These are phyloP conservation scores for Penicillium sp. DNA, from an alignment of 2,329 filamentous ascomycete genomes.

Conservation along the genomic window DNA sequence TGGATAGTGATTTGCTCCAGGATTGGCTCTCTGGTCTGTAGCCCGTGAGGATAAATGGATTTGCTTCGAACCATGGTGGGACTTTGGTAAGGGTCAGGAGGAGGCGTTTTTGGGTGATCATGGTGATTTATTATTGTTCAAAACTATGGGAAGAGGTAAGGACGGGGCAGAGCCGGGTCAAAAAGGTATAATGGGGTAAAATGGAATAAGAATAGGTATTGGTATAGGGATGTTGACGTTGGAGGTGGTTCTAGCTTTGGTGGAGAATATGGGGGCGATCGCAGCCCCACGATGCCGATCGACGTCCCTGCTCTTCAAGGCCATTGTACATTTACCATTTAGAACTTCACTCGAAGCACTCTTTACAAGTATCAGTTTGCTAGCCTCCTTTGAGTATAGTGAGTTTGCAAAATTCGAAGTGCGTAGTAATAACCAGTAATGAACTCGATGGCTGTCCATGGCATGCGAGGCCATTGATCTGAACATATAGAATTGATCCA, in stretches of 20 bases:
- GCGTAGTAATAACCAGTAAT: not conserved
- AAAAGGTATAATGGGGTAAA: not conserved
- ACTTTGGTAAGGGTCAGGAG: slow-evolving; percentile 29
- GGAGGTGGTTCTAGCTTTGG: not conserved
- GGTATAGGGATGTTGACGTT: not conserved
- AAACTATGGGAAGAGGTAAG: not conserved
- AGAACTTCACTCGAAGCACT: too few relatives aligned
- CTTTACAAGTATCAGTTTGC: not conserved
- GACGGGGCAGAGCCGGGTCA: too few relatives aligned
- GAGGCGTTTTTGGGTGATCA: not conserved
- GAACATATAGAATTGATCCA: too few relatives aligned
- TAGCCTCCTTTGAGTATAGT: not conserved
- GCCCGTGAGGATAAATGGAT: slow-evolving; percentile 42
- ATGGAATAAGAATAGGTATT: not conserved
- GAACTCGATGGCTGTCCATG: not conserved
- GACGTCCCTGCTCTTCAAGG: too few relatives aligned
- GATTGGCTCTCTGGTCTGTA: slow-evolving; percentile 48
- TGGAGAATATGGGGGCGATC: not conserved
- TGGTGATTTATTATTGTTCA: not conserved
- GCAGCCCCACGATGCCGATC: too few relatives aligned
- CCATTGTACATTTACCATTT: too few relatives aligned
- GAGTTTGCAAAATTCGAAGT: not conserved
- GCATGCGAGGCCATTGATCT: not conserved
- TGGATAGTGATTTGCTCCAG: slow-evolving; percentile 36
- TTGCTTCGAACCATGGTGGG: slow-evolving; percentile 47